Percentiles rank a stretch among this genome's conserved stretches.
Conservation (phyloP, 495 filamentous ascomycete species). For the Rostrohypoxylon terebratum region DNA sequence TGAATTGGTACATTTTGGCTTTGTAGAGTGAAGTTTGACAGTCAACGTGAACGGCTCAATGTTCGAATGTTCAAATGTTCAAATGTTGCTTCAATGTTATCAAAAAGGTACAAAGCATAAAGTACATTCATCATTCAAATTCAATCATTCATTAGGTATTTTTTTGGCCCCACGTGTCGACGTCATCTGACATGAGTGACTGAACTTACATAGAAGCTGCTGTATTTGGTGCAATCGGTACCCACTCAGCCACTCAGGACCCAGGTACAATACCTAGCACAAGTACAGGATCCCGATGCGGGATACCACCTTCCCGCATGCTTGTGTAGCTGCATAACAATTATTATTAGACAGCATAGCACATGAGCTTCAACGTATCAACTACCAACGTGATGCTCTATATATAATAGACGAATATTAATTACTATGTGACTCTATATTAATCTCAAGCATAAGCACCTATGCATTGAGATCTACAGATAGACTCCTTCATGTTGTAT, state of each 20-base stretch:
- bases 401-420: neutral
- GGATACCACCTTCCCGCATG: neutral
- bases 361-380: neutral
- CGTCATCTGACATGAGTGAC: conserved; percentile 26
- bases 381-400: neutral
- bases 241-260: no score
- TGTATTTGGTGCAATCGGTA: neutral
- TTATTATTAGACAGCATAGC: neutral
- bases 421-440: neutral
- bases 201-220: neutral
- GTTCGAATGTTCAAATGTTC: no score
- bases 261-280: no score
- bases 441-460: neutral
- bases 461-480: neutral
- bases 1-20: conserved; percentile 13
- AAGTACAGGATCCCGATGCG: no score
- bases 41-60: neutral
- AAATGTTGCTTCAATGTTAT: neutral
- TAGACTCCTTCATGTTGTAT: neutral
- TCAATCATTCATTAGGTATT: neutral
- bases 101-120: conserved; percentile 4
- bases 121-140: neutral
- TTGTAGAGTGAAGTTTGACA: neutral
- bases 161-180: conserved; percentile 13
- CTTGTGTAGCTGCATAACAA: neutral